Base-by-base conservation (phyloP, 2,329 filamentous ascomycete species). In the Paradendryphiella salina region DNA sequence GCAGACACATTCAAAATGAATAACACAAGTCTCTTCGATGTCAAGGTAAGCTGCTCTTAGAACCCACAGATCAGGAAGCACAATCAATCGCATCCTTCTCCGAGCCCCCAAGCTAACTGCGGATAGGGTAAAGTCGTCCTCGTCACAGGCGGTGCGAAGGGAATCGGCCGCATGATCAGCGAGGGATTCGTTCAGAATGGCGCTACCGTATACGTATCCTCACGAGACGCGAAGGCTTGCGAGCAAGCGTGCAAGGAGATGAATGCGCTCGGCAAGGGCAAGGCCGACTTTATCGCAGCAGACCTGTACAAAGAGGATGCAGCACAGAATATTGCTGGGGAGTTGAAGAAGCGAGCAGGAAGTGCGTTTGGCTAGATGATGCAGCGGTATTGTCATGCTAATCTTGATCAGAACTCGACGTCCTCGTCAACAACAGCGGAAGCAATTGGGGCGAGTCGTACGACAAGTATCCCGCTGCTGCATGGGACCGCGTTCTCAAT, bases 181-280 rank as follows among this genome's bases (percentile, higher is more conserved):
- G 77, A 84, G 49, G 85, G 83, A 50, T 87, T 85, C 71, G 78
- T 86, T n/a, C 68, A 76, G 49, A 86, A 85, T 71, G 83, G 84
- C 49, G 80, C 79, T 13, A 86, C 82, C 56, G 86, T 89, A 5
- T 89, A 88, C 76, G 85, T 90, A 56, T 84, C 83, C 5, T 86
- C 83, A 5, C 80, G 83, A 18, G 85, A 87, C 26, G 83, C 82
- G 13, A 84, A 82, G 35, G 75, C 77, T 20, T 85, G 84, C 72
- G 76, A 79, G 64, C 77, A 86, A 39, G 82, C 85, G 14, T 80
- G 75, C 26, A 81, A 83, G 1, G 82, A 82, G 37, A 71, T 85
- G 48, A 82, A 81, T 56, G 73, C 77, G 56, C 76, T 82, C 23
- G 78, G 82, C 60, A 79, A 76, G 47, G 83, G 83, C 48, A 77